Evolutionary conservation across 495 filamentous ascomycete genomes (phyloP).

Genomic region (Geoglossum glabrum): DNA sequence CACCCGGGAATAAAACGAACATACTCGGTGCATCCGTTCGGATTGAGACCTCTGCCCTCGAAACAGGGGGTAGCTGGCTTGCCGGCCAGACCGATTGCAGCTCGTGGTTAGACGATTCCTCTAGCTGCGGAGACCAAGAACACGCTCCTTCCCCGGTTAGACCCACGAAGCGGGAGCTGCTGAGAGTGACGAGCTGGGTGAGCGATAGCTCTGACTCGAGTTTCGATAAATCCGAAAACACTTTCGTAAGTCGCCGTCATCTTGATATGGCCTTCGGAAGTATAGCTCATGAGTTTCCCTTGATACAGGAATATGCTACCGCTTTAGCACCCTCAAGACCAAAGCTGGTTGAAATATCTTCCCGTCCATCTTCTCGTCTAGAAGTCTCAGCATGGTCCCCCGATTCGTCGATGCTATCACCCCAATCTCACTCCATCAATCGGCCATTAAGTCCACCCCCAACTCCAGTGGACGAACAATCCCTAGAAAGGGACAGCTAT

Average conservation of each 20-base stretch:
- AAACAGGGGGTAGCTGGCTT: background rate
- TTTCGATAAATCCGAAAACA: background rate
- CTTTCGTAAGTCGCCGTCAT: background rate
- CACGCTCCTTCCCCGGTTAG: background rate
- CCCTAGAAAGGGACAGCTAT: background rate
- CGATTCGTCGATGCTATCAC: background rate
- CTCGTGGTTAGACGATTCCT: background rate
- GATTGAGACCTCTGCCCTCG: background rate
- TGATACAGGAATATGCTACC: slow-evolving; percentile 1
- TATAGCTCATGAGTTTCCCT: background rate
- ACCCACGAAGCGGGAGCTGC: background rate
- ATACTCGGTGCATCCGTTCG: background rate
- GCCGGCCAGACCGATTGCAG: background rate
- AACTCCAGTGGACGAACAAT: background rate
- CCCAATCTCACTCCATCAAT: background rate
- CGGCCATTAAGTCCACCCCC: background rate
- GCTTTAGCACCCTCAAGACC: slow-evolving; percentile 1
- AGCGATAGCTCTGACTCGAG: background rate
- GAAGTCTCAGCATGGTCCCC: background rate
- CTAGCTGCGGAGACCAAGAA: background rate
- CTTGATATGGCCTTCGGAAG: background rate
- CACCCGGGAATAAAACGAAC: background rate
- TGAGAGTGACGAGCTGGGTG: background rate
- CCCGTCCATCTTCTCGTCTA: background rate
- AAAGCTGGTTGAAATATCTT: background rate